phyloP scores from a whole-genome alignment of 768 basidiomycete genomes.

The Pleurotus eryngii region DNA sequence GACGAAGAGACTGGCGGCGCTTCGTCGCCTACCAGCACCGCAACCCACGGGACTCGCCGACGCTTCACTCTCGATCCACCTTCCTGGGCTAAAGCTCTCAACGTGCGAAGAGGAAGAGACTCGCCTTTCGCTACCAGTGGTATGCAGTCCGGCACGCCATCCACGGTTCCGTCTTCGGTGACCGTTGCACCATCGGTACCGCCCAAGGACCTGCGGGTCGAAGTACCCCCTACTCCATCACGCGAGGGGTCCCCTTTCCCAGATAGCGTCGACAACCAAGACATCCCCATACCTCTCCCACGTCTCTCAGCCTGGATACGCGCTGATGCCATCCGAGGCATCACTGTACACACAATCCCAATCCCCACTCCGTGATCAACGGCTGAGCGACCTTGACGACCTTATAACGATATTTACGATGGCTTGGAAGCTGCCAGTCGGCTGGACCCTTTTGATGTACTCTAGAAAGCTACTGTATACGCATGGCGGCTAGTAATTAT shows the following conservation, averaged over 20 bases:
- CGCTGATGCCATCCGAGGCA: conserved; percentile 33
- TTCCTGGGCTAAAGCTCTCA: conserved; percentile 45
- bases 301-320: conserved; percentile 50
- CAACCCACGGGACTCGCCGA: background rate
- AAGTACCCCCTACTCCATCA: conserved; percentile 17
- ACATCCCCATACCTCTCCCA: conserved; percentile 56
- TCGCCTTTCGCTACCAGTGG: conserved; percentile 38
- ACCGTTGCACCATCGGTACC: background rate
- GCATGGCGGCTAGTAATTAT: too few species aligned
- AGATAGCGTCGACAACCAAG: conserved; percentile 38
- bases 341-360: conserved; percentile 18
- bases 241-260: conserved; percentile 31
- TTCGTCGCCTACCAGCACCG: background rate
- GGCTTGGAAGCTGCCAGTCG: background rate
- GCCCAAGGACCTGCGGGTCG: background rate
- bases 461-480: too few species aligned
- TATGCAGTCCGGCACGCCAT: conserved; percentile 15
- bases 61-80: conserved; percentile 3
- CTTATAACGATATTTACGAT: background rate
- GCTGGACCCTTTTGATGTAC: background rate
- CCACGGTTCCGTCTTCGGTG: conserved; percentile 11
- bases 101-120: conserved; percentile 55
- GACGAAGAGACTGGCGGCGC: background rate
- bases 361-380: conserved; percentile 13
- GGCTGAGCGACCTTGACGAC: conserved; percentile 4